phyloP scores from a whole-genome alignment of 2,329 filamentous ascomycete genomes.

The Neofusicoccum ribis region DNA sequence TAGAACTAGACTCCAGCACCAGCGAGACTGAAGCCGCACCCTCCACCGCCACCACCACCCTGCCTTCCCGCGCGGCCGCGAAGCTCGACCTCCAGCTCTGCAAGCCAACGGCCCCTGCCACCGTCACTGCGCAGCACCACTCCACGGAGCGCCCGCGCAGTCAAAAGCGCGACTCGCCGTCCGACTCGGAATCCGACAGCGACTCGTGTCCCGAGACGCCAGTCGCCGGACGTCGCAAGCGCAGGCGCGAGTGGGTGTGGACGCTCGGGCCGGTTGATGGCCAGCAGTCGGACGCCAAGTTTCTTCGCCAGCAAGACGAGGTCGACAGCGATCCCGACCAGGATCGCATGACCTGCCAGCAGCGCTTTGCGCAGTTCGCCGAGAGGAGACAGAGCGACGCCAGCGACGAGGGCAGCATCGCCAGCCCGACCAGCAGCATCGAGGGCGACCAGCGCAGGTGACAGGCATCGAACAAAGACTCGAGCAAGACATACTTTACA shows the following conservation, averaged over 20 bases:
- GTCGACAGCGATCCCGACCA: constrained; percentile 13
- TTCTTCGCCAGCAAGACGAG: constrained; percentile 1
- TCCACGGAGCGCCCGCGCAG: constrained; percentile 28
- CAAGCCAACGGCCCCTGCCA: not conserved
- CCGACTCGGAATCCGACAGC: constrained; percentile 42
- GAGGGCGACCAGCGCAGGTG: not conserved
- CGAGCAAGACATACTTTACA: constrained; percentile 1
- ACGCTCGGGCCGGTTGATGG: constrained; percentile 51
- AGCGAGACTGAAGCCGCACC: not conserved
- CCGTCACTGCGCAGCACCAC: constrained; percentile 5
- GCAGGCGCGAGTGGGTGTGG: constrained; percentile 59
- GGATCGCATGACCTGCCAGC: constrained; percentile 8
- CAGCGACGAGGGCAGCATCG: constrained; percentile 11
- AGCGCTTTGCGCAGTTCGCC: not conserved
- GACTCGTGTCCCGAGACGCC: constrained; percentile 54
- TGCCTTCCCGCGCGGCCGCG: constrained; percentile 15
- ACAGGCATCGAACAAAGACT: not conserved
- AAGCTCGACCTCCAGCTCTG: not conserved
- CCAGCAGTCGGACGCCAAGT: constrained; percentile 8
- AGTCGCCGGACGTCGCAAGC: constrained; percentile 54
- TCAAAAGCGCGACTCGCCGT: constrained; percentile 47
- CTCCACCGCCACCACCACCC: not conserved
- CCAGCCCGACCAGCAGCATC: constrained; percentile 11
- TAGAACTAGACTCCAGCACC: constrained; percentile 28
- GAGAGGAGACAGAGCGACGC: constrained; percentile 3